These are phyloP conservation scores for Exophiala dermatitidis DNA, from an alignment of 2,329 filamentous ascomycete species.

Conservation along the genomic window DNA sequence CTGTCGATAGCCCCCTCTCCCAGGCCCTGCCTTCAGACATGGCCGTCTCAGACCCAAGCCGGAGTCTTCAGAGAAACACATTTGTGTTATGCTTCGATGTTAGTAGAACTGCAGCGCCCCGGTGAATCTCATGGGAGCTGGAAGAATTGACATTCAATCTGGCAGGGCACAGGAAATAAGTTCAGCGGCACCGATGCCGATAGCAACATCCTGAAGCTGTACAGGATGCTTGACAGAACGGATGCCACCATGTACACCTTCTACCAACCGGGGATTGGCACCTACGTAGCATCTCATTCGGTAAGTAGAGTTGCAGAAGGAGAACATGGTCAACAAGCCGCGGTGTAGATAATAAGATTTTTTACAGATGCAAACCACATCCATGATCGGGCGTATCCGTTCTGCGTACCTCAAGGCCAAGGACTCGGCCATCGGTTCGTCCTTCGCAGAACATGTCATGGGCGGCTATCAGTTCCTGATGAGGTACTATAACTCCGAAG, in stretches of 20 bases:
- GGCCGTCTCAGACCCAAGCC: slow-evolving; percentile 5
- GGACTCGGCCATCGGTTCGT: slow-evolving; percentile 71
- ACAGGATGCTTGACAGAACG: slow-evolving; percentile 32
- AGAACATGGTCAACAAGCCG: neutral
- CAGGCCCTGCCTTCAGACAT: slow-evolving; percentile 2
- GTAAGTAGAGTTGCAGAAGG: slow-evolving; percentile 30
- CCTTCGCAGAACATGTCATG: slow-evolving; percentile 76
- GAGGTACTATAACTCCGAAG: slow-evolving; percentile 58
- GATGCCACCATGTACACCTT: slow-evolving; percentile 25
- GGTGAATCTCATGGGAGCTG: neutral
- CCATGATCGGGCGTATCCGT: slow-evolving; percentile 46
- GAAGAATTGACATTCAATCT: slow-evolving; percentile 28
- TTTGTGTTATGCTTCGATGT: slow-evolving; percentile 24
- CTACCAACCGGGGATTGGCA: slow-evolving; percentile 50
- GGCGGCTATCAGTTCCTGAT: slow-evolving; percentile 74
- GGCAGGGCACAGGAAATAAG: slow-evolving; percentile 40
- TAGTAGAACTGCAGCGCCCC: neutral
- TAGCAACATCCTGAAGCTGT: slow-evolving; percentile 44
- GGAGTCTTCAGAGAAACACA: slow-evolving; percentile 16
- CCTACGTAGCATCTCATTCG: slow-evolving; percentile 56
- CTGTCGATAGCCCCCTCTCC: too few relatives aligned
- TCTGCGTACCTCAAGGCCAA: slow-evolving; percentile 52
- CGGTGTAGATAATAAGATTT: neutral
- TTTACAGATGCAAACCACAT: slow-evolving; percentile 35
- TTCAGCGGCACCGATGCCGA: slow-evolving; percentile 40